Percentiles rank a stretch among this genome's conserved stretches.
Evolutionary conservation across 1,139 yeast genomes (phyloP).

Genomic region (Kodamaea alishanica): DNA sequence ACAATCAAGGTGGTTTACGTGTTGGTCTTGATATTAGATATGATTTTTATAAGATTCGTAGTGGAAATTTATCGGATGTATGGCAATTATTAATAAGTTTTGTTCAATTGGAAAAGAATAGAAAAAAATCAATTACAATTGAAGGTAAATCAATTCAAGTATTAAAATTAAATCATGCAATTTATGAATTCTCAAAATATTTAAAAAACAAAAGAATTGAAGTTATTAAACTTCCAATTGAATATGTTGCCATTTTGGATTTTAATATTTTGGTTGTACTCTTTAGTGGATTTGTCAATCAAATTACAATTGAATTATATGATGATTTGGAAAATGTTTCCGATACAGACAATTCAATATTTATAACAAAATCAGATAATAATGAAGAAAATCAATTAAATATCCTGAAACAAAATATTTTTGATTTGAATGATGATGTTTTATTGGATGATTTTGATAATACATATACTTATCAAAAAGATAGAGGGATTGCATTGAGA

Average conservation of each 20-base stretch:
- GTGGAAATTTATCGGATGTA: conserved; percentile 65
- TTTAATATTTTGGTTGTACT: conserved; percentile 22
- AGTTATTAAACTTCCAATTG: conserved; percentile 17
- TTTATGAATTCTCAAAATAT: conserved; percentile 15
- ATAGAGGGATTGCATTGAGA: conserved; percentile 37
- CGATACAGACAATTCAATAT: background rate
- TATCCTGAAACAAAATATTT: conserved; percentile 5
- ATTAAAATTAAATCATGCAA: conserved; percentile 25
- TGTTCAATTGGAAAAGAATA: conserved; percentile 11
- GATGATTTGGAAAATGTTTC: conserved; percentile 14
- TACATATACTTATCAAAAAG: conserved; percentile 31
- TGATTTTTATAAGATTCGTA: conserved; percentile 58
- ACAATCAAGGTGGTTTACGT: conserved; percentile 53
- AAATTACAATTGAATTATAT: conserved; percentile 23
- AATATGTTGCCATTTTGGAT: conserved; percentile 11
- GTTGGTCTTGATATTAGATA: conserved; percentile 64
- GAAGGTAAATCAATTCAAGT: conserved; percentile 17
- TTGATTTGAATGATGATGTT: conserved; percentile 2
- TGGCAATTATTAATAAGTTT: conserved; percentile 45
- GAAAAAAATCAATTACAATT: conserved; percentile 15
- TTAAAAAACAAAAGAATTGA: conserved; percentile 14
- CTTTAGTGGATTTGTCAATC: conserved; percentile 29
- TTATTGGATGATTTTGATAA: conserved; percentile 19
- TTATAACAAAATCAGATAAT: background rate
- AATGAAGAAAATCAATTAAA: conserved; percentile 3